Evolutionary conservation across 805 yeast genomes (phyloP), one percentile per base, ranked within the genome.

Genomic region (Metschnikowia cerradonensis): DNA sequence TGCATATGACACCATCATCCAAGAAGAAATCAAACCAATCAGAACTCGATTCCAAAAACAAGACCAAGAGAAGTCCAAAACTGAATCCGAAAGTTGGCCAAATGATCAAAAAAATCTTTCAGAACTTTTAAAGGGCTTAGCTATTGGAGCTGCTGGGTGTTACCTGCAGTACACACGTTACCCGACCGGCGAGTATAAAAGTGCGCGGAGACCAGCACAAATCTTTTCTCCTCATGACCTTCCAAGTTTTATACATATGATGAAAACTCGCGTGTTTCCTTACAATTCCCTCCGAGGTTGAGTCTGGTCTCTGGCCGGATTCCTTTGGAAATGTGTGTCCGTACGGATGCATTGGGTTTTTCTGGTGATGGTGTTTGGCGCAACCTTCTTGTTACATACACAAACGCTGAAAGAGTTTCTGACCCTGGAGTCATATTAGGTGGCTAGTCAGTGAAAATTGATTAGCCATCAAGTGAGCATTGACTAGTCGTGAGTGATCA

Each of bases 241-340:
- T 81, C 84, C 81, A 79, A 79, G 82, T 80, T 80, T 79, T 77
- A 78, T 70, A 76, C 73, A 70, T 58, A 78, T 80, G 84, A 80
- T 80, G 84, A 80, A 75, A 70, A 68, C 80, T 78, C 76, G 78
- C 83, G 83, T 80, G 59, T 64, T 57, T 64, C 61, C 75, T 62
- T 56, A 72, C 76, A 63, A 62, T 66, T 67, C 76, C 78, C 77
- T 66, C 55, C 49, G 61, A 62, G 53, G 77, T 73, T 70, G 77
- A 71, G 75, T 70, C 57, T 56, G 61, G 58, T 45, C 31, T 32
- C 39, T 48, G 44, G 22, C 59, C 54, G 48, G 70, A 68, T 65
- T 72, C 75, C 77, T 65, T 63, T 52, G 63, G 64, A 62, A 58
- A 59, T 58, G 60, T 60, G 54, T 50, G 48, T 54, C 63, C 73